These are phyloP conservation scores for Coleophoma eucalyptorum DNA, from an alignment of 2,329 filamentous ascomycete species.

Conservation along the genomic window DNA sequence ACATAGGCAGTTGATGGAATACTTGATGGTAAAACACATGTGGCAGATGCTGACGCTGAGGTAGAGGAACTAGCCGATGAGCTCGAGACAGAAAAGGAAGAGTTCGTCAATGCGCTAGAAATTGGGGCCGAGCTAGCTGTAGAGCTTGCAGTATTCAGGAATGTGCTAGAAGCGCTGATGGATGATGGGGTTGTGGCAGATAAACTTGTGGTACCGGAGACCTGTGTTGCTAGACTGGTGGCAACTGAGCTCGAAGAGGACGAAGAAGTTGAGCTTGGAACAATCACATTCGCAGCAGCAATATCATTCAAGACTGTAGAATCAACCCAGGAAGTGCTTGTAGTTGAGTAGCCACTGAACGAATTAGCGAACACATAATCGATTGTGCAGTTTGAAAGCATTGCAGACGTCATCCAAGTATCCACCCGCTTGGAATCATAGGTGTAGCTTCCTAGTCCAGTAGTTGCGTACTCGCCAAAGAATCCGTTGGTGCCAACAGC, in stretches of 20 bases:
- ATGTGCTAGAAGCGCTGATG: neutral
- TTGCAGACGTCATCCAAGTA: slow-evolving; percentile 27
- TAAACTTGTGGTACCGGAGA: slow-evolving; percentile 3
- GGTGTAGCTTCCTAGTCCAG: slow-evolving; percentile 35
- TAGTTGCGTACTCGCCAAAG: slow-evolving; percentile 29
- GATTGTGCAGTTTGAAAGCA: slow-evolving; percentile 21
- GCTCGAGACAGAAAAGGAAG: neutral
- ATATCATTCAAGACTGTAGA: slow-evolving; percentile 28
- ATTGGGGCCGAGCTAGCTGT: neutral
- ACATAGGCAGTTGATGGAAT: slow-evolving; percentile 11
- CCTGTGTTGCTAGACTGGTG: slow-evolving; percentile 3
- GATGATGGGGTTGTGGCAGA: slow-evolving; percentile 4
- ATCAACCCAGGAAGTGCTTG: slow-evolving; percentile 34
- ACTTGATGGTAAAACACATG: neutral
- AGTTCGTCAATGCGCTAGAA: neutral
- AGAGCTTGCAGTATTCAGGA: neutral
- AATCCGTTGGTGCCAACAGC: slow-evolving; percentile 33
- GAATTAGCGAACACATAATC: slow-evolving; percentile 28
- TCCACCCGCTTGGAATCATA: slow-evolving; percentile 29
- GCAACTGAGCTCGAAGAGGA: slow-evolving; percentile 6
- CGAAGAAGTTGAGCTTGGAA: neutral
- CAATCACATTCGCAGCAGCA: slow-evolving; percentile 21
- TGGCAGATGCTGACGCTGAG: neutral
- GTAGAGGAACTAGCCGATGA: neutral
- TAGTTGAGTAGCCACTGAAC: slow-evolving; percentile 28